Evolutionary conservation across 345 rosid species (phyloP).

Genomic region (Gossypium mustelinum): DNA sequence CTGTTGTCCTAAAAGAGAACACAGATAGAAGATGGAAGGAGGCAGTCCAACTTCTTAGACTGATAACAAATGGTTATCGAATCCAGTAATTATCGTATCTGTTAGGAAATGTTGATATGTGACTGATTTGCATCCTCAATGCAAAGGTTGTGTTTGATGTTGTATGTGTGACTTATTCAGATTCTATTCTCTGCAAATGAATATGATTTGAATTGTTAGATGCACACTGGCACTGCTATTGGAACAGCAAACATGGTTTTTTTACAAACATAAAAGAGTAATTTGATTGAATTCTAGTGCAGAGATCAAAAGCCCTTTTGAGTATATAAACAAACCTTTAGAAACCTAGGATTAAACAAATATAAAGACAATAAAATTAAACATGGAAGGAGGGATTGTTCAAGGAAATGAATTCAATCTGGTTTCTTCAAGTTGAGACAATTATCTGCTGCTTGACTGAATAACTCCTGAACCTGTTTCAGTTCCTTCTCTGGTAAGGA

Average conservation of each 20-base stretch:
- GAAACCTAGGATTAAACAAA: neutral
- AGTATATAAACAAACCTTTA: neutral
- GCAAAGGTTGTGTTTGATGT: neutral
- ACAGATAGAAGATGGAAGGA: slow-evolving; percentile 56
- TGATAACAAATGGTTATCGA: slow-evolving; percentile 23
- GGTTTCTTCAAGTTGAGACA: slow-evolving; percentile 87
- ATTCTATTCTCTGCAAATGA: neutral
- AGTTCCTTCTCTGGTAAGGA: slow-evolving; percentile 66
- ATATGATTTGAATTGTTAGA: neutral
- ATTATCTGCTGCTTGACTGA: slow-evolving; percentile 75
- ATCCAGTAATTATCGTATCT: neutral
- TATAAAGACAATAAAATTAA: neutral
- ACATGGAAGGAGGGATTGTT: neutral
- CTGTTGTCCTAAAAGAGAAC: slow-evolving; percentile 39
- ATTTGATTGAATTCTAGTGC: neutral
- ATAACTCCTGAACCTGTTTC: slow-evolving; percentile 78
- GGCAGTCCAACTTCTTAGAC: slow-evolving; percentile 50
- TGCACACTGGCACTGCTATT: neutral
- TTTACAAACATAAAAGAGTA: neutral
- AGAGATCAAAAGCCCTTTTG: neutral
- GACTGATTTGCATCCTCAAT: neutral
- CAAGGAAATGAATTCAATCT: slow-evolving; percentile 26
- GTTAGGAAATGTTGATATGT: neutral
- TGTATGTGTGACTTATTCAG: neutral
- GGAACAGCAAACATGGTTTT: neutral